Evolutionary conservation across 371 early-diverging fungal species (phyloP).

Genomic region (Mucor plumbeus): DNA sequence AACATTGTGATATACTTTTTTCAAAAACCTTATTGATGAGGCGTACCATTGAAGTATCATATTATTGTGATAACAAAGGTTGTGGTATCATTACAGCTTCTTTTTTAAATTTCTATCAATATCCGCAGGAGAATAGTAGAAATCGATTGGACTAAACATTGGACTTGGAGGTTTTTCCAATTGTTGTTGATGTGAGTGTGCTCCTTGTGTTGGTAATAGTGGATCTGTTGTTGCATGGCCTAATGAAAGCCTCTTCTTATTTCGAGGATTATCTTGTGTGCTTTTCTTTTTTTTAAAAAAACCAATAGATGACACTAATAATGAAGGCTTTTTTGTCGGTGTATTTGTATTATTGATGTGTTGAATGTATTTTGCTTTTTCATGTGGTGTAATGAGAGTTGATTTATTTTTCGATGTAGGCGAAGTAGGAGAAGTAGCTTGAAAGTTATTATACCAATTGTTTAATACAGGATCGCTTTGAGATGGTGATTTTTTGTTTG

Average conservation of each 20-base stretch:
- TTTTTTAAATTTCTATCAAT: slow-evolving; percentile 8
- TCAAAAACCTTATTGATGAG: too few species aligned
- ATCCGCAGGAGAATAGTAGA: slow-evolving; percentile 19
- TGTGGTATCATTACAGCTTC: neutral
- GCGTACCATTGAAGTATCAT: neutral
- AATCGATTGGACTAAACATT: slow-evolving; percentile 19
- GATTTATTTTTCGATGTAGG: slow-evolving; percentile 8
- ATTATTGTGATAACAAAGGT: neutral
- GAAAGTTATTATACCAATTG: neutral
- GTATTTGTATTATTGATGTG: neutral
- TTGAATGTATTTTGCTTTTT: neutral
- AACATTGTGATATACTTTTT: too few species aligned
- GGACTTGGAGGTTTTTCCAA: slow-evolving; percentile 13
- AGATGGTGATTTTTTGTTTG: slow-evolving; percentile 3
- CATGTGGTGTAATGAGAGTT: slow-evolving; percentile 6
- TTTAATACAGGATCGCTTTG: slow-evolving; percentile 17
- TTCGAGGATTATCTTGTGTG: neutral
- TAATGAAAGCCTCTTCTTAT: slow-evolving; percentile 9
- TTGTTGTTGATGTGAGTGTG: neutral
- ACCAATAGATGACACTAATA: neutral
- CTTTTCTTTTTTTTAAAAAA: slow-evolving; percentile 16
- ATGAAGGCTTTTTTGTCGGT: slow-evolving; percentile 11
- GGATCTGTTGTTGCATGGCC: neutral
- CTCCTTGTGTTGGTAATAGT: neutral
- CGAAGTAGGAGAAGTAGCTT: neutral